Conservation (phyloP, 169 alveolate species). For the Plasmodium sp. region DNA sequence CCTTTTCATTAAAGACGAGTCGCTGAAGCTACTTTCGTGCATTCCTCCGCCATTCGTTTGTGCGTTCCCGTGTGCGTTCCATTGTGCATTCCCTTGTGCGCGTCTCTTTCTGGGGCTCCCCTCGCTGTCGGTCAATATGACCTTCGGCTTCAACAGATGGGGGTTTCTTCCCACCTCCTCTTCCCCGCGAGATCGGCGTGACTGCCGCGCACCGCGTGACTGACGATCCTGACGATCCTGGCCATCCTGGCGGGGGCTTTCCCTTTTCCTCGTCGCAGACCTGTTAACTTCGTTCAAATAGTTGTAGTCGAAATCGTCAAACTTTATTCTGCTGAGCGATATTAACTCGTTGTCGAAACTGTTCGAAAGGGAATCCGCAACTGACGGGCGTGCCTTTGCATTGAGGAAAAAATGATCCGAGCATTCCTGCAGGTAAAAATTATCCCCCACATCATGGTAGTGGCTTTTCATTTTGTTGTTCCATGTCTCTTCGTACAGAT, state of each 20-base stretch:
- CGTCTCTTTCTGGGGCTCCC: neutral
- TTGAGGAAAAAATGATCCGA: constrained; percentile 68
- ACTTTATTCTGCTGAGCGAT: constrained; percentile 45
- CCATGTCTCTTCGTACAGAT: constrained; percentile 67
- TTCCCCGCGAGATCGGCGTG: neutral
- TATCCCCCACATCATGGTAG: constrained; percentile 54
- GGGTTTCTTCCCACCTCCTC: constrained; percentile 5
- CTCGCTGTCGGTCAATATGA: constrained; percentile 34
- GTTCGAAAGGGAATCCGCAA: constrained; percentile 26
- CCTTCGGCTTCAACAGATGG: constrained; percentile 35
- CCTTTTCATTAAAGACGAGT: neutral
- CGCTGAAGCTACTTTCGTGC: neutral
- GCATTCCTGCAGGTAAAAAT: constrained; percentile 67
- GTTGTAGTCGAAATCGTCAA: constrained; percentile 71
- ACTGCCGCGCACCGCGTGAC: neutral
- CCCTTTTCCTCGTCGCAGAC: constrained; percentile 8
- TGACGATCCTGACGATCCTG: too few relatives aligned
- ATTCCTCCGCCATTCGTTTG: neutral
- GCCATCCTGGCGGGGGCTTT: neutral
- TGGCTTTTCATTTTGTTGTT: constrained; percentile 35
- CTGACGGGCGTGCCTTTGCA: constrained; percentile 5
- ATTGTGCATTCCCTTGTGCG: neutral
- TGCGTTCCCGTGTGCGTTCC: neutral
- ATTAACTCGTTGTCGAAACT: constrained; percentile 64
- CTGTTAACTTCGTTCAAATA: constrained; percentile 13